phyloP scores from a whole-genome alignment of 2,329 filamentous ascomycete genomes.

The Trichoderma guizhouense region DNA sequence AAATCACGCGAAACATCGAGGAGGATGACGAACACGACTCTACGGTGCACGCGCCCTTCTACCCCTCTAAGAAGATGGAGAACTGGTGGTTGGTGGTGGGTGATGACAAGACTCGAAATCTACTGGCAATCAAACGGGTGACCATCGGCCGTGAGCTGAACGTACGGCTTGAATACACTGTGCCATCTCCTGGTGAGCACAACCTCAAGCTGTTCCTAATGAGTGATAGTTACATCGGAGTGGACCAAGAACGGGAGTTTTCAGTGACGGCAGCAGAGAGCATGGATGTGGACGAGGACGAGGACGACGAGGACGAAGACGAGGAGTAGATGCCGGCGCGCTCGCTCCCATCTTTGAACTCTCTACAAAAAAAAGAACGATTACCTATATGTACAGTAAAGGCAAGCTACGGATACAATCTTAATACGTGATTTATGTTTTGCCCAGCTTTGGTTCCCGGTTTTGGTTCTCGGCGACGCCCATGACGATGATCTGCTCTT shows the following conservation, averaged over 20 bases:
- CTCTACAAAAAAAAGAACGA: conserved; percentile 22
- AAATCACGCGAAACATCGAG: conserved; percentile 79
- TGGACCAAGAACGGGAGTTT: conserved; percentile 93
- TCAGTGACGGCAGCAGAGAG: conserved; percentile 82
- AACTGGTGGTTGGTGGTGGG: conserved; percentile 98
- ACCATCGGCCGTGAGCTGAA: conserved; percentile 78
- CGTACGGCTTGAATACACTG: conserved; percentile 80
- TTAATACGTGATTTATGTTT: conserved; percentile 14
- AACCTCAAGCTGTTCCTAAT: conserved; percentile 90
- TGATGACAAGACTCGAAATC: conserved; percentile 80
- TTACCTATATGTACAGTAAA: conserved; percentile 34
- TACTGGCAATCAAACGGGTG: conserved; percentile 92
- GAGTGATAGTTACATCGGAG: conserved; percentile 94
- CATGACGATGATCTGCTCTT: conserved; percentile 24
- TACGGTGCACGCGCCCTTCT: conserved; percentile 92
- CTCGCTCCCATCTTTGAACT: conserved; percentile 19
- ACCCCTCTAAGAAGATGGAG: conserved; percentile 86
- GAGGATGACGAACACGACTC: conserved; percentile 69
- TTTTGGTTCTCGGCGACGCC: conserved; percentile 22
- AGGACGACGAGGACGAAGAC: conserved; percentile 62
- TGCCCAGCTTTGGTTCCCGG: background rate
- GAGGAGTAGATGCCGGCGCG: conserved; percentile 26
- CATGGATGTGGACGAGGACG: conserved; percentile 90
- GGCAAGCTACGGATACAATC: conserved; percentile 29
- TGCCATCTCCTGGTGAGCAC: conserved; percentile 79